Evolutionary conservation across 306 rosid genomes (phyloP).

Genomic region (Cicer arietinum): DNA sequence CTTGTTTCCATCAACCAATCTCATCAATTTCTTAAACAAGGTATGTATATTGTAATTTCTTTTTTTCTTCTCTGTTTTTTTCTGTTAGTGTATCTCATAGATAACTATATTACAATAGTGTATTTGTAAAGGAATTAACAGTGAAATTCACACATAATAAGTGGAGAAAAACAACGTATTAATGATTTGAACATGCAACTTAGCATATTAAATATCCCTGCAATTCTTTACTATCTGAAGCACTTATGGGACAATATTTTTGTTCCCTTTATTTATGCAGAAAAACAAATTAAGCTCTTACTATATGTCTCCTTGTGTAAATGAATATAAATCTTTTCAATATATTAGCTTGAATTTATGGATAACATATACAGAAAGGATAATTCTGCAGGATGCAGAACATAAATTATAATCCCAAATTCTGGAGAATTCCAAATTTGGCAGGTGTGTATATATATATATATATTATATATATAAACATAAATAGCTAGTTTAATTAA

Average conservation of each 20-base stretch:
- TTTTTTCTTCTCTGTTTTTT: neutral
- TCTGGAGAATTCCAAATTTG: neutral
- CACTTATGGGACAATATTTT: neutral
- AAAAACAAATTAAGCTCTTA: neutral
- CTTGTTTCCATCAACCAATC: constrained; percentile 50
- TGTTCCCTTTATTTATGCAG: constrained; percentile 1
- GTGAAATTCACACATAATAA: too few relatives aligned
- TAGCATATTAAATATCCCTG: too few relatives aligned
- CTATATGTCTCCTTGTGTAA: neutral
- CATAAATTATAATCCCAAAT: neutral
- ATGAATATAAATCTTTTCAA: neutral
- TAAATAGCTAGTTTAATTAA: neutral
- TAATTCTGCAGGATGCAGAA: constrained; percentile 14
- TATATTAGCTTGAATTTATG: neutral
- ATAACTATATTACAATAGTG: neutral
- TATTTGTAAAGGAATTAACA: too few relatives aligned
- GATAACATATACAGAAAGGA: neutral
- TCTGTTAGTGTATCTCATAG: neutral
- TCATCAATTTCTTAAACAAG: constrained; percentile 5
- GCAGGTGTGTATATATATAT: neutral
- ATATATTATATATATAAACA: neutral
- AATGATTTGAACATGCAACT: too few relatives aligned
- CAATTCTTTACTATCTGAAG: too few relatives aligned
- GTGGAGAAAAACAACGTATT: too few relatives aligned
- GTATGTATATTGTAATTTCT: constrained; percentile 29